Evolutionary conservation across 2,329 filamentous ascomycete genomes (phyloP), one percentile per base, ranked within the genome.

Genomic region (Neopestalotiopsis sp.): DNA sequence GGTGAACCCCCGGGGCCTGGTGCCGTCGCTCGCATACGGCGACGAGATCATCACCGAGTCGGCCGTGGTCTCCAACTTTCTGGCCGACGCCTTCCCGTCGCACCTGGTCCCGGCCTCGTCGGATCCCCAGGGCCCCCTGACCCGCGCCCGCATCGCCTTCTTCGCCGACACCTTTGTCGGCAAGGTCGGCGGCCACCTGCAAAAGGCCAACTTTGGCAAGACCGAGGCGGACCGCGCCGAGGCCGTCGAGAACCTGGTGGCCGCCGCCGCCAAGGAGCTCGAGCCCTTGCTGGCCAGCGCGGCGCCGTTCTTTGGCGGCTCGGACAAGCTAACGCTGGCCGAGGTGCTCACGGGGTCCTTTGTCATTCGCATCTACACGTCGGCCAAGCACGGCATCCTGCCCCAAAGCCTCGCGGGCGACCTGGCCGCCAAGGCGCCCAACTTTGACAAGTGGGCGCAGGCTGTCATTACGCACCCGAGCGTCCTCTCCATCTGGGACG

Each of bases 1-100:
- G 65, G 82, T 96, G 77, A 95, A 95, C 82, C 92, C 93, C 72
- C 89, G 92, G 68, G 94, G 94, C 14, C 88, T 94, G 3, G 92
- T 96, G 4, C 93, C 94, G 0, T 82, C 89, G 0, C 81, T 96
- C 68, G 86, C 87, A 30, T 91, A 92, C 83, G 85, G 89, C 71
- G 86, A 84, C 70, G 85, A 92, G 71, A 91, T 93, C 77, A 84
- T 96, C 75, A 89, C 88, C 66, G 93, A 96, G 79, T 94, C 91
- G 2, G 89, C 83, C 71, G 88, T 95, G 71, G 89, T 95, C n/a
- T 80, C 90, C 1, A 88, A 91, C 73, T 95, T 94, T 81, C 79
- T 90, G 3, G 90, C 87, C 58, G 93, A 96, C 76, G 83, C 87
- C 0, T 89, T 92, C 77, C 91, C 92, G 1, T 90, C 89, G 2